These are phyloP conservation scores for Phanerodontia chrysosporium DNA, from an alignment of 768 basidiomycete species.

Conservation along the genomic window DNA sequence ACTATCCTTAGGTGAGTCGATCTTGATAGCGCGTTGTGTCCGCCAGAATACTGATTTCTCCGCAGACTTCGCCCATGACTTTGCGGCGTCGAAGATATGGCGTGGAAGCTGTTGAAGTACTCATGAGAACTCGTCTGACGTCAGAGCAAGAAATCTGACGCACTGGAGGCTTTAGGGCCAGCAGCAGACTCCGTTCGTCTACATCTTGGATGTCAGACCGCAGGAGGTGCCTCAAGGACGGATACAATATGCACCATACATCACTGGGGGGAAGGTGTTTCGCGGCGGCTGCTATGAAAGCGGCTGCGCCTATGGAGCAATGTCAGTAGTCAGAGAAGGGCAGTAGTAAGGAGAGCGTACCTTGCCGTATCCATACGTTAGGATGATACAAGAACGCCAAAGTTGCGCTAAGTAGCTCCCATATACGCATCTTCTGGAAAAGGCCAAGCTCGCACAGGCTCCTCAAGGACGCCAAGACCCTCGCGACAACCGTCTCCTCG, in stretches of 20 bases:
- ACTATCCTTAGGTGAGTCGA: constrained; percentile 70
- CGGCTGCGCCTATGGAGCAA: constrained; percentile 59
- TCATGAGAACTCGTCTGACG: not conserved
- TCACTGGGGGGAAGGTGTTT: constrained; percentile 82
- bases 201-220: constrained; percentile 77
- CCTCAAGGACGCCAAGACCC: constrained; percentile 82
- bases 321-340: not conserved
- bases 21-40: constrained; percentile 46
- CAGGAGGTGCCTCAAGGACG: constrained; percentile 80
- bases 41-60: constrained; percentile 82
- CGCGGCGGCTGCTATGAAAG: constrained; percentile 84
- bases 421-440: constrained; percentile 92
- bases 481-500: constrained; percentile 91
- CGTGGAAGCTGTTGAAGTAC: constrained; percentile 43
- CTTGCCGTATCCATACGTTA: constrained; percentile 93
- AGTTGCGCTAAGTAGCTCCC: constrained; percentile 90
- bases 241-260: constrained; percentile 96
- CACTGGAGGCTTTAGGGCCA: constrained; percentile 76
- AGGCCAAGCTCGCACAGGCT: constrained; percentile 87
- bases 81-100: constrained; percentile 78
- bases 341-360: constrained; percentile 32
- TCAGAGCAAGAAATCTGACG: constrained; percentile 21
- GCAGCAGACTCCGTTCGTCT: constrained; percentile 70
- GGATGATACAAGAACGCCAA: constrained; percentile 93
- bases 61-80: constrained; percentile 84